phyloP scores from a whole-genome alignment of 768 basidiomycete genomes.

The Tephrocybe sp. region DNA sequence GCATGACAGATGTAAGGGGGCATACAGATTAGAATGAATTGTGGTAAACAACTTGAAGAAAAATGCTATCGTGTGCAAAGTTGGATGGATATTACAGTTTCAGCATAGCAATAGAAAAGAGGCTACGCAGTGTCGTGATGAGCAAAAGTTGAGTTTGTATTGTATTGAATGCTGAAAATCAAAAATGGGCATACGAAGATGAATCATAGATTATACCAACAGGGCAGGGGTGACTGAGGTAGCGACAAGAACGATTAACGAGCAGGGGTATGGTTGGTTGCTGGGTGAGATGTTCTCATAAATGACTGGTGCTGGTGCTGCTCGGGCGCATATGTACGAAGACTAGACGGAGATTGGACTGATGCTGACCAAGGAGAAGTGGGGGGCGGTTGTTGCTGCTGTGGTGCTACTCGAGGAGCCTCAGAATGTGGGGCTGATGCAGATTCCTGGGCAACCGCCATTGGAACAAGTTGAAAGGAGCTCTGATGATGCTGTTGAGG shows the following conservation, averaged over 20 bases:
- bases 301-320: constrained; percentile 37
- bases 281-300: constrained; percentile 31
- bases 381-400: constrained; percentile 19
- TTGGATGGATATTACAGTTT: constrained; percentile 3
- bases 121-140: constrained; percentile 9
- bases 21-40: constrained; percentile 16
- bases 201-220: constrained; percentile 8
- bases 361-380: constrained; percentile 28
- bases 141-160: too few species aligned
- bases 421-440: constrained; percentile 17
- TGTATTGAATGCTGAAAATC: too few species aligned
- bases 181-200: too few species aligned
- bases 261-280: constrained; percentile 20
- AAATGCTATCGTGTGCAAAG: constrained; percentile 11
- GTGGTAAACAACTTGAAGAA: constrained; percentile 14
- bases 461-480: constrained; percentile 54
- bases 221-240: constrained; percentile 8
- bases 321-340: constrained; percentile 28
- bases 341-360: constrained; percentile 14
- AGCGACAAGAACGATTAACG: constrained; percentile 21
- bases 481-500: constrained; percentile 47
- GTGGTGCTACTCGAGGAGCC: constrained; percentile 17
- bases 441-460: constrained; percentile 20
- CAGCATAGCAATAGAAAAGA: constrained; percentile 6
- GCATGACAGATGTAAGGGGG: too few species aligned